Conservation (phyloP, 345 rosid genomes). For the Linum usitatissimum region DNA sequence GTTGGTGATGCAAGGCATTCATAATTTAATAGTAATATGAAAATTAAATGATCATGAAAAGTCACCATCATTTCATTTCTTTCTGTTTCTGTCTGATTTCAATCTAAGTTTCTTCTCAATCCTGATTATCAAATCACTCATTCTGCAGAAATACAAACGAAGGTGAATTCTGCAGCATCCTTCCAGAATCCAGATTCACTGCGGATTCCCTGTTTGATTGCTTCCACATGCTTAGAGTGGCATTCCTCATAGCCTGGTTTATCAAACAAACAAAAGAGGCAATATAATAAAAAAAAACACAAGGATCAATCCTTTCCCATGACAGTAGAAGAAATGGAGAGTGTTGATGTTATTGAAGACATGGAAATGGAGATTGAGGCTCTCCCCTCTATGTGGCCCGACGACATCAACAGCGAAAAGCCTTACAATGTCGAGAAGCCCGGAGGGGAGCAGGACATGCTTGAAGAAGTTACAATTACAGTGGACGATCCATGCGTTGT, state of each 20-base stretch:
- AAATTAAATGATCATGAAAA: too few species aligned
- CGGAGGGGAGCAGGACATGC: constrained; percentile 66
- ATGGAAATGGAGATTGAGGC: constrained; percentile 85
- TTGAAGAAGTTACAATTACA: constrained; percentile 61
- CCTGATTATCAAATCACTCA: too few species aligned
- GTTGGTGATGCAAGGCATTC: not conserved
- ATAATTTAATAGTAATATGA: not conserved
- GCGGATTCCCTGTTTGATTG: too few species aligned
- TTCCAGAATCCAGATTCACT: too few species aligned
- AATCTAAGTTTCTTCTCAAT: too few species aligned
- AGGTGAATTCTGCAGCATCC: too few species aligned
- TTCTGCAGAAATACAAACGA: too few species aligned
- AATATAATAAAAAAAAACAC: too few species aligned
- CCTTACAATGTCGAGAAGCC: constrained; percentile 83
- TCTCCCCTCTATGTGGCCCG: constrained; percentile 95
- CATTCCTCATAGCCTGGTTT: not conserved
- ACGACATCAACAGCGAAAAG: constrained; percentile 64
- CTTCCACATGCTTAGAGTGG: not conserved
- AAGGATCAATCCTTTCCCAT: not conserved
- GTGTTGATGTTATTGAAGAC: constrained; percentile 46
- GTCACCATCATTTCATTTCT: not conserved
- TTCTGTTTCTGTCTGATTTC: too few species aligned
- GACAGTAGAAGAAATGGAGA: constrained; percentile 34
- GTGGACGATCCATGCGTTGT: constrained; percentile 40
- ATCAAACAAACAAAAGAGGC: not conserved